These are phyloP conservation scores for Garcia nutans DNA, from an alignment of 345 rosid species.

Conservation along the genomic window DNA sequence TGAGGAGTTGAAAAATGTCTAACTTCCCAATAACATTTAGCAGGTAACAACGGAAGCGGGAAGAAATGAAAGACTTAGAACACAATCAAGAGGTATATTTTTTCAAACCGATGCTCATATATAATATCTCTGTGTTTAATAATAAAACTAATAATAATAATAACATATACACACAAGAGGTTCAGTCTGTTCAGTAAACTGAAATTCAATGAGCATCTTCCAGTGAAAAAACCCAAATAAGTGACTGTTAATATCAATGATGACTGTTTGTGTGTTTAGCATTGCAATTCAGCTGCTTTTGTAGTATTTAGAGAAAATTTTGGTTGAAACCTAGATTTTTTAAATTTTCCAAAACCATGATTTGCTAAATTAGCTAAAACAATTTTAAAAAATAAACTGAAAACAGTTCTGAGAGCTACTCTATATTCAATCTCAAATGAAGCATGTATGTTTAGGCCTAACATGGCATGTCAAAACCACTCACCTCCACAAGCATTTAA, in stretches of 20 bases:
- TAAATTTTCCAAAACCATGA: too few relatives aligned
- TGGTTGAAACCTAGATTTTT: too few relatives aligned
- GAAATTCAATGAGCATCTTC: background rate
- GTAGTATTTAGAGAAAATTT: too few relatives aligned
- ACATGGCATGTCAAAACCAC: background rate
- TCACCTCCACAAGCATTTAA: background rate
- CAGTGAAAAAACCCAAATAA: too few relatives aligned
- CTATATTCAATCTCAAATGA: too few relatives aligned
- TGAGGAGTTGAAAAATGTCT: constrained; percentile 12
- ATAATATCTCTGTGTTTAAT: background rate
- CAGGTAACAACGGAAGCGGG: background rate
- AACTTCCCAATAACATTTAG: constrained; percentile 12
- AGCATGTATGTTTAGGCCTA: background rate
- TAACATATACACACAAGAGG: too few relatives aligned
- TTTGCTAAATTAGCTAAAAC: too few relatives aligned
- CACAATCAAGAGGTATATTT: constrained; percentile 3
- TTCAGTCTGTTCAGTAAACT: background rate
- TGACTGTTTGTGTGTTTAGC: too few relatives aligned
- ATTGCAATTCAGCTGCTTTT: too few relatives aligned
- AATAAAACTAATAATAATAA: background rate
- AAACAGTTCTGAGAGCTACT: too few relatives aligned
- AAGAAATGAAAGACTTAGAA: background rate
- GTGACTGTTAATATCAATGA: background rate
- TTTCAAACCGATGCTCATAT: background rate
- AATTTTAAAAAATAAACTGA: too few relatives aligned